These are phyloP conservation scores for Rhynchosporium secalis DNA, from an alignment of 2,329 filamentous ascomycete genomes.

Conservation along the genomic window DNA sequence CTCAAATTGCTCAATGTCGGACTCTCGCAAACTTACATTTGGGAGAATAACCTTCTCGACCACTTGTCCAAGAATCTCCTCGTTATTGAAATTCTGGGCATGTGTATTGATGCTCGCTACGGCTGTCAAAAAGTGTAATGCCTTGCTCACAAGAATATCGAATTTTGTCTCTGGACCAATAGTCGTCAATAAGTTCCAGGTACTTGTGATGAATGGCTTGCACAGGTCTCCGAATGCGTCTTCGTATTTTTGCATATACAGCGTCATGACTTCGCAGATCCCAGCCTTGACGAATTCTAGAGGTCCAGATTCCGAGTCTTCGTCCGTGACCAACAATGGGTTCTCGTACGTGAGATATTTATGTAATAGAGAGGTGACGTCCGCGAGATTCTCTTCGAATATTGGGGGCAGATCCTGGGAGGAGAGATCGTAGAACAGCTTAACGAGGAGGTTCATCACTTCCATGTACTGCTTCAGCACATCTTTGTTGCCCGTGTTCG, in stretches of 20 bases:
- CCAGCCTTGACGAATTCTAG: constrained; percentile 88
- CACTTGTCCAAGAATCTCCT: constrained; percentile 77
- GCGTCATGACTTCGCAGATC: constrained; percentile 85
- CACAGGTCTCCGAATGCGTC: constrained; percentile 85
- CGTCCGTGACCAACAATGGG: constrained; percentile 75
- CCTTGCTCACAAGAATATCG: constrained; percentile 91
- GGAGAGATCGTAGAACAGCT: constrained; percentile 95
- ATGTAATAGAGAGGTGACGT: constrained; percentile 77
- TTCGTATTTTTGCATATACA: constrained; percentile 93
- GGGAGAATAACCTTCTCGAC: constrained; percentile 95
- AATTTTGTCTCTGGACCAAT: constrained; percentile 88
- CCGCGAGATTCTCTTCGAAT: constrained; percentile 83
- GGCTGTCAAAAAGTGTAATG: constrained; percentile 89
- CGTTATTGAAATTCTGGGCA: constrained; percentile 80
- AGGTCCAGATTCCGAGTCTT: constrained; percentile 84
- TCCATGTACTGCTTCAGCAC: constrained; percentile 77
- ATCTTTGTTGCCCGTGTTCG: constrained; percentile 73
- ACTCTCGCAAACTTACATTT: constrained; percentile 87
- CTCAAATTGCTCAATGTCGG: constrained; percentile 93
- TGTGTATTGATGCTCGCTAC: constrained; percentile 78
- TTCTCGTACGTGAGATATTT: constrained; percentile 94
- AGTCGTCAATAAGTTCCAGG: constrained; percentile 87
- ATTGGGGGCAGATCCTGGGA: constrained; percentile 93
- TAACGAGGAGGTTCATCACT: constrained; percentile 83
- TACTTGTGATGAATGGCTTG: constrained; percentile 81